Base-by-base conservation (phyloP, 1,284 basidiomycete species). In the Ceratobasidium papillatum region DNA sequence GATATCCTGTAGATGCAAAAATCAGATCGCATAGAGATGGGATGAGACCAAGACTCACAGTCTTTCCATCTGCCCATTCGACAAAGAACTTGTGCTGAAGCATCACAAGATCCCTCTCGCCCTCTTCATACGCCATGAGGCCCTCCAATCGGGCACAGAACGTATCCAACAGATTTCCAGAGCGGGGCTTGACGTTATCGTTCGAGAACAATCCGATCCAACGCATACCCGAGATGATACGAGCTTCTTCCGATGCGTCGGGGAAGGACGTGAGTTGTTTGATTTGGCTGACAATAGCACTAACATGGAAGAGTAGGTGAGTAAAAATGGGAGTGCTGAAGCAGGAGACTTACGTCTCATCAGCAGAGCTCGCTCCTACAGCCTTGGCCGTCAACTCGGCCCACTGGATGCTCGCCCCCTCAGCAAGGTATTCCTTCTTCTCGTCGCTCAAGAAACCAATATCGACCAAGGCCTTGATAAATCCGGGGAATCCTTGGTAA, bases 401-500 rank as follows among this genome's bases (percentile, higher is more conserved):
- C 94, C 94, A 98, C 0, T 90, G 90, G 77, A 95, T 82, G 19
- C 81, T 78, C 56, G 80, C 75, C 45, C 88, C 87, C 56, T 89
- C 89, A 59, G 86, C 87, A 72, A 98, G 85, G 90, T 92, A 98
- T 22, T 89, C 89, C 85, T 95, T 93, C 78, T 87, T 86, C 36
- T 84, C 84, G 78, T 92, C 89, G 81, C 94, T 89, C 77, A 99
- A 85, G 89, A 94, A 97, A 34, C 96, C 96, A 69, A 98, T 85
- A 80, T 94, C 87, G 64, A 98, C 95, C 77, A 98, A 88, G 5
- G 91, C 91, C 79, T 89, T 90, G 83, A 99, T 91, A 82, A 99
- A 98, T 83, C 94, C 92, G n/a, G 96, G 96, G 94, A 99, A 99
- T 76, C 96, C 96, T 81, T 96, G 94, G 86, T 97, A 99, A 76